Base-by-base conservation (phyloP, 352 stramenopile species). In the Phytophthora pluvialis region DNA sequence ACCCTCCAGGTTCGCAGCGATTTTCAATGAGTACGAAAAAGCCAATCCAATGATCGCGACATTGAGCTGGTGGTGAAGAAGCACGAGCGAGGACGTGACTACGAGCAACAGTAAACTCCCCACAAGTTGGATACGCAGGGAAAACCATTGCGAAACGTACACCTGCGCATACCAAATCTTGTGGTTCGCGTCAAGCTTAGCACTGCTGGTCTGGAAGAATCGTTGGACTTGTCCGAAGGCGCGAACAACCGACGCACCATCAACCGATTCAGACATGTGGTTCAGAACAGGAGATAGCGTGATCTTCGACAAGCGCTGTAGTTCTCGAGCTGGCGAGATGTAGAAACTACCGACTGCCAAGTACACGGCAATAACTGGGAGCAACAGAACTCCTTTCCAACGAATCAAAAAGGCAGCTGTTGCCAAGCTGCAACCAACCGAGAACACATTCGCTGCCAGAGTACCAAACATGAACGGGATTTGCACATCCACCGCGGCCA, bases 1-100 rank as follows among this genome's bases (percentile, higher is more conserved):
- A 9, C 81, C 80, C 66, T 98, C 95, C 0, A 89, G 75, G 42
- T 70, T 91, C 10, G 80, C 70, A 0, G 84, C 93, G 12, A 98
- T 87, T 48, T 94, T 92, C 10, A 94, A 71, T 9, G 96, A 78
- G 80, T 97, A 98, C 25, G 88, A 91, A 43, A 98, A 95, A 3
- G 97, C 73, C 3, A 98, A 64, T 10, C 81, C 94, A 21, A 93
- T 83, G n/a, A 70, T 52, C 11, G 90, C 90, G 15, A 89, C 71
- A 7, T 50, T 53, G 2, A 88, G 51, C 44, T 73, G 21, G 40
- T 87, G 33, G 35, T 67, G 71, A 28, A 82, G 54, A 26, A 87
- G 8, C n/a, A 83, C 70, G 5, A 98, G 66, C 21, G 68, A 88
- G 1, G 40, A 53, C 0, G 70, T 78, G 13, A 81, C 67, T 2